phyloP scores from a whole-genome alignment of 129 eudicot species.

The Artemisia annua region DNA sequence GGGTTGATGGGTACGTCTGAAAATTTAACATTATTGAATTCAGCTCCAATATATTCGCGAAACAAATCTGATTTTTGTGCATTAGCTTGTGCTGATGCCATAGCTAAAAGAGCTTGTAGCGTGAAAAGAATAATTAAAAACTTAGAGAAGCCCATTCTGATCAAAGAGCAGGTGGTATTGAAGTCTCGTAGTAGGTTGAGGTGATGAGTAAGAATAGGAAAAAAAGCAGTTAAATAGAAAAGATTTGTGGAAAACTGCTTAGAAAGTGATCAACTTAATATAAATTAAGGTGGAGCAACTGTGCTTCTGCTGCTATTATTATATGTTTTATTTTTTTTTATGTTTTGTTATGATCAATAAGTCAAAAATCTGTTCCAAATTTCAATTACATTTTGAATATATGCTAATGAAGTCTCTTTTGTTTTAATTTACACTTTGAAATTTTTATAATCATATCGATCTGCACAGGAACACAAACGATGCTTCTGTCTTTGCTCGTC shows the following conservation, averaged over 20 bases:
- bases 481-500: background rate
- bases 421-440: background rate
- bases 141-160: constrained; percentile 40
- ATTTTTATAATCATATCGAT: too few relatives aligned
- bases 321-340: background rate
- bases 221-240: constrained; percentile 26
- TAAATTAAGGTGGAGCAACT: background rate
- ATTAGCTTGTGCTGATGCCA: constrained; percentile 30
- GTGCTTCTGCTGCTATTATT: constrained; percentile 17
- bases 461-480: background rate
- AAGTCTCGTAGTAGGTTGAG: constrained; percentile 17
- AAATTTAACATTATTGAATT: constrained; percentile 56
- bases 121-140: constrained; percentile 27
- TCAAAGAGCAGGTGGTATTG: constrained; percentile 19
- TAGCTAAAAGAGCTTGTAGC: constrained; percentile 37
- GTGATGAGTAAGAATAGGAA: background rate
- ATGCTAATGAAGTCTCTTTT: constrained; percentile 12
- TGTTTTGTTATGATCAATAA: background rate
- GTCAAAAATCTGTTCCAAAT: background rate
- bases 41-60: constrained; percentile 73
- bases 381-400: background rate
- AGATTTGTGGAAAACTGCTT: background rate
- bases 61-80: constrained; percentile 46
- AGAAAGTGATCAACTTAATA: background rate
- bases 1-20: constrained; percentile 68